A percentile compares a stretch with the other conserved stretches of the same genome.
These are phyloP conservation scores for Elymus sibiricus DNA, from an alignment of 176 grass and related monocot genomes.

Conservation along the genomic window DNA sequence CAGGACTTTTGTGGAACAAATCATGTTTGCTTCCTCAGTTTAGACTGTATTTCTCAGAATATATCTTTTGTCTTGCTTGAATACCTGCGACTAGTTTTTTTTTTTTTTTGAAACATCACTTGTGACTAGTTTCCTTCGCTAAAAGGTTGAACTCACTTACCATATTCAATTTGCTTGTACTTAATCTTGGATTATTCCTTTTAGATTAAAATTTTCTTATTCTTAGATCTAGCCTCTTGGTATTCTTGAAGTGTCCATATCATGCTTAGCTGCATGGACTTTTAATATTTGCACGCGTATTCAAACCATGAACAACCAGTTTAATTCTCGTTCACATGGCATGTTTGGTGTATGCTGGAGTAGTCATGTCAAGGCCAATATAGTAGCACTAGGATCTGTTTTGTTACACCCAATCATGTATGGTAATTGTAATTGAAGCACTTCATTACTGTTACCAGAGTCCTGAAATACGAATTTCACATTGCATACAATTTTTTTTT, in stretches of 20 bases:
- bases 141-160: not conserved
- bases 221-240: slow-evolving; percentile 12
- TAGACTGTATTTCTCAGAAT: not conserved
- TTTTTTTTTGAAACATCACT: no score
- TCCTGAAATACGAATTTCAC: not conserved
- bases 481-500: not conserved
- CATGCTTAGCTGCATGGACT: slow-evolving; percentile 34
- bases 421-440: not conserved
- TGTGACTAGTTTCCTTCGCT: not conserved
- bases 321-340: slow-evolving; percentile 39
- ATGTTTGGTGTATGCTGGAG: slow-evolving; percentile 16
- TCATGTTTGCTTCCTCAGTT: not conserved
- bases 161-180: not conserved
- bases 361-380: slow-evolving; percentile 12
- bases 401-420: not conserved
- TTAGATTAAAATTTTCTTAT: not conserved
- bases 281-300: slow-evolving; percentile 3
- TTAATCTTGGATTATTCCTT: not conserved
- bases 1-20: slow-evolving; percentile 13
- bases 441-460: not conserved
- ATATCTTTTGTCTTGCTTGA: not conserved
- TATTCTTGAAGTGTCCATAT: not conserved
- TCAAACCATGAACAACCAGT: not conserved
- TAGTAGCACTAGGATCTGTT: slow-evolving; percentile 10
- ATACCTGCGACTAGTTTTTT: not conserved